A percentile compares a stretch with the other conserved stretches of the same genome.
These are phyloP conservation scores for Aspergillus chevalieri DNA, from an alignment of 2,329 filamentous ascomycete genomes.

Conservation along the genomic window DNA sequence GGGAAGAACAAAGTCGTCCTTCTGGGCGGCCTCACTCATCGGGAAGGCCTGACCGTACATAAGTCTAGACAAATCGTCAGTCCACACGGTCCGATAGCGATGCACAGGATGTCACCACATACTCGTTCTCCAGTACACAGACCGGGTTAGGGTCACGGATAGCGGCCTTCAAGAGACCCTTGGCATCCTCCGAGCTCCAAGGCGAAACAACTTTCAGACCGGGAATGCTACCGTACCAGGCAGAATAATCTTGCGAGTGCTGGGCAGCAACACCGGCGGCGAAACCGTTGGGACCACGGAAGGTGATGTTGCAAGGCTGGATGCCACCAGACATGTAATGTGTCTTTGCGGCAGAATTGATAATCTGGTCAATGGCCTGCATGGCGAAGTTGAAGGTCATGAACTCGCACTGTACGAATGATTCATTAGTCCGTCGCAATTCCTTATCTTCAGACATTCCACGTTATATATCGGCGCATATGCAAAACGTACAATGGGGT, in stretches of 20 bases:
- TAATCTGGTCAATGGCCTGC: slow-evolving; percentile 99
- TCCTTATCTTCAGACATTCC: too few species aligned
- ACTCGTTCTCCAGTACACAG: slow-evolving; percentile 80
- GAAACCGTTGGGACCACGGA: slow-evolving; percentile 98
- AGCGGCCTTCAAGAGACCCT: slow-evolving; percentile 94
- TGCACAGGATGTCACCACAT: slow-evolving; percentile 18
- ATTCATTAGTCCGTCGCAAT: not conserved
- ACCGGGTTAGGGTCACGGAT: slow-evolving; percentile 98
- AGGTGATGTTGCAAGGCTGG: slow-evolving; percentile 99
- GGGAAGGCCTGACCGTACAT: slow-evolving; percentile 92
- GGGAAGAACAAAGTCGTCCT: slow-evolving; percentile 91
- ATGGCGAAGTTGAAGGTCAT: slow-evolving; percentile 99
- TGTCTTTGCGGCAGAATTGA: slow-evolving; percentile 98
- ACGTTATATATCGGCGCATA: not conserved
- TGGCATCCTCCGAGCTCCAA: slow-evolving; percentile 96
- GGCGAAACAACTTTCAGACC: slow-evolving; percentile 94
- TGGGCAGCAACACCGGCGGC: slow-evolving; percentile 91
- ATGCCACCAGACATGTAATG: slow-evolving; percentile 99
- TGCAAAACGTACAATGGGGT: slow-evolving; percentile 70
- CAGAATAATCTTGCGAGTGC: slow-evolving; percentile 97
- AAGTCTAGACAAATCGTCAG: slow-evolving; percentile 46
- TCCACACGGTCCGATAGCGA: slow-evolving; percentile 1
- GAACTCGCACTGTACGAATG: slow-evolving; percentile 73
- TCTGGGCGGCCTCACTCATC: slow-evolving; percentile 95
- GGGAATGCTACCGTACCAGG: slow-evolving; percentile 98